These are phyloP conservation scores for Alternaria arbusti DNA, from an alignment of 2,329 filamentous ascomycete species.

Conservation along the genomic window DNA sequence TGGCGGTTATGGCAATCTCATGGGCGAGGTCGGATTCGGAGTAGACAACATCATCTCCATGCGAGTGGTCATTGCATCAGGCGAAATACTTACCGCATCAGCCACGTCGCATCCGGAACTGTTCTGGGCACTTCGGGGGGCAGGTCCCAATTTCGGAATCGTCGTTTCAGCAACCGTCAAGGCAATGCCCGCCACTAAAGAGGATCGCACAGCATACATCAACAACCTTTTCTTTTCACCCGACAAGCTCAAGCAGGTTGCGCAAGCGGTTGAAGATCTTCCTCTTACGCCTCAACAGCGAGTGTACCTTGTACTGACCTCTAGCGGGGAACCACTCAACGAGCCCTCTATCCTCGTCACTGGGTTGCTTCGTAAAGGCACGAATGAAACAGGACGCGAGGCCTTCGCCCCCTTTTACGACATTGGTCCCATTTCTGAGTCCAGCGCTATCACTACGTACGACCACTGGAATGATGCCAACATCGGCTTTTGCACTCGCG, in stretches of 20 bases:
- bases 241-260: slow-evolving; percentile 41
- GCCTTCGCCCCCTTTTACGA: slow-evolving; percentile 48
- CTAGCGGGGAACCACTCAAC: slow-evolving; percentile 29
- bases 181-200: slow-evolving; percentile 36
- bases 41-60: slow-evolving; percentile 56
- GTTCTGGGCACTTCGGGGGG: slow-evolving; percentile 49
- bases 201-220: slow-evolving; percentile 34
- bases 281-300: slow-evolving; percentile 44
- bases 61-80: slow-evolving; percentile 35
- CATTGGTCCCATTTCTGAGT: slow-evolving; percentile 34
- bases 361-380: slow-evolving; percentile 44
- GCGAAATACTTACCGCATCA: slow-evolving; percentile 40
- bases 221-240: slow-evolving; percentile 32
- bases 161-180: slow-evolving; percentile 48
- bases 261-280: slow-evolving; percentile 48
- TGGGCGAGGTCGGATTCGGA: slow-evolving; percentile 60
- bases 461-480: slow-evolving; percentile 50
- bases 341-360: slow-evolving; percentile 34
- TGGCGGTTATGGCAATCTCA: slow-evolving; percentile 64
- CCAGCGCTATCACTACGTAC: slow-evolving; percentile 42
- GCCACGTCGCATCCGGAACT: slow-evolving; percentile 32
- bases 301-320: slow-evolving; percentile 46
- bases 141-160: slow-evolving; percentile 44
- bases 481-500: slow-evolving; percentile 47
- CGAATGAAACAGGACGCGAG: slow-evolving; percentile 34